Base-by-base conservation (phyloP, 1,284 basidiomycete species). In the Porogramme epimiltina region DNA sequence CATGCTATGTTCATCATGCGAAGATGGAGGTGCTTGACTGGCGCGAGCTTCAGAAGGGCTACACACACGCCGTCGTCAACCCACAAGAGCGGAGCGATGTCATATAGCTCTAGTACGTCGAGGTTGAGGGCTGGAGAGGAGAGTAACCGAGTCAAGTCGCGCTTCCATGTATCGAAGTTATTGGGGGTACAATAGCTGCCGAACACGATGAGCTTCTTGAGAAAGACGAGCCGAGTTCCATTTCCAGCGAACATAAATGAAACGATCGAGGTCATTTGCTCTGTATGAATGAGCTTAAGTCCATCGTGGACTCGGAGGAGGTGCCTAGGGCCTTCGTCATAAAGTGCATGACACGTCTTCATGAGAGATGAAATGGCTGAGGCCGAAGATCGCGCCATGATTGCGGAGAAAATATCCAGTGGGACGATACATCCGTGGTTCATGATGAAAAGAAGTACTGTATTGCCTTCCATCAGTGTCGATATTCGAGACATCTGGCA, bases 231-330 rank as follows among this genome's bases (percentile, higher is more conserved):
- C 6, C 41, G 42, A 2, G 19, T 16, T 6, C 33, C 16, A 1
- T 20, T 42, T 3, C 26, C 19, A 19, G 48, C 48, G 22, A 24
- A 40, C 20, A 50, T 50, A 37, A 50, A 50, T 1, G 20, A 11
- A 19, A 37, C 11, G 37, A 50, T 44, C 1, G 34, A 28, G 11
- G 15, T 8, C 26, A 50, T 16, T 4, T 24, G 16, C 22, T 5
- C 11, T 6, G 34, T 13, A 8, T n/a, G 24, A 13, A 10, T n/a
- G 33, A 48, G 49, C 1, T 24, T 26, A 22, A 42, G 43, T 10
- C 49, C 49, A 23, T 42, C 31, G 9, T n/a, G n/a, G n/a, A n/a
- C n/a, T n/a, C 23, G 49, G 13, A 51, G 44, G 20, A 51, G 43
- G n/a, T 45, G 31, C 16, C 18, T 33, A 1, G 49, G 43, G 9